Conservation (phyloP, 208 protist genomes). For the Endotrypanum monterogeii region DNA sequence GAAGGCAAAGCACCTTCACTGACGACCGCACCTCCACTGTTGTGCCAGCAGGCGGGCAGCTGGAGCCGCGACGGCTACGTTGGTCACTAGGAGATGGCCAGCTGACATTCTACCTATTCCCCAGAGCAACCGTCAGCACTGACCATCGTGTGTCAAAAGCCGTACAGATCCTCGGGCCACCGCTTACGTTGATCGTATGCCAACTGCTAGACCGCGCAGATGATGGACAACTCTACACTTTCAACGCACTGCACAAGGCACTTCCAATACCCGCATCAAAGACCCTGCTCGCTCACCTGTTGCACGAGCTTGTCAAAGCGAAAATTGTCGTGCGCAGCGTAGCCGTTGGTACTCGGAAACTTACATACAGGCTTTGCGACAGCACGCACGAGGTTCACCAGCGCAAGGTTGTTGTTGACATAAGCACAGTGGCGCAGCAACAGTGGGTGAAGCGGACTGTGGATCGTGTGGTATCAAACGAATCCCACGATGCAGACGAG, state of each 20-base stretch:
- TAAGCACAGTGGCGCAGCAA: conserved; percentile 41
- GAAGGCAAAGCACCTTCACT: conserved; percentile 18
- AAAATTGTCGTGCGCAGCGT: conserved; percentile 53
- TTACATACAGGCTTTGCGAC: conserved; percentile 43
- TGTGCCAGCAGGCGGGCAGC: conserved; percentile 17
- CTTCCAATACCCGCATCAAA: conserved; percentile 53
- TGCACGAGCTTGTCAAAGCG: conserved; percentile 53
- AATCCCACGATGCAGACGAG: conserved; percentile 4
- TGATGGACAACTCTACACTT: conserved; percentile 19
- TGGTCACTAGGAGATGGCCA: conserved; percentile 42
- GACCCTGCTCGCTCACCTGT: conserved; percentile 46
- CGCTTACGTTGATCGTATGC: conserved; percentile 52
- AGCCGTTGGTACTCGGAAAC: conserved; percentile 23
- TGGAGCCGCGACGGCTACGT: conserved; percentile 32
- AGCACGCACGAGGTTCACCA: conserved; percentile 31
- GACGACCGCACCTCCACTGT: conserved; percentile 19
- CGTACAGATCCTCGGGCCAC: conserved; percentile 48
- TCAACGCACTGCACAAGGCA: conserved; percentile 43
- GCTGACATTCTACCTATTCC: conserved; percentile 41
- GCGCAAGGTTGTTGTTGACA: conserved; percentile 51
- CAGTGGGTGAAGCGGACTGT: conserved; percentile 22
- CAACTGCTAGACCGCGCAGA: conserved; percentile 49
- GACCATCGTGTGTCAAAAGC: not conserved
- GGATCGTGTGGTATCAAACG: conserved; percentile 15
- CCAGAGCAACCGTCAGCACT: conserved; percentile 9